Conservation (phyloP, 1,284 basidiomycete genomes). For the Grifola frondosa region DNA sequence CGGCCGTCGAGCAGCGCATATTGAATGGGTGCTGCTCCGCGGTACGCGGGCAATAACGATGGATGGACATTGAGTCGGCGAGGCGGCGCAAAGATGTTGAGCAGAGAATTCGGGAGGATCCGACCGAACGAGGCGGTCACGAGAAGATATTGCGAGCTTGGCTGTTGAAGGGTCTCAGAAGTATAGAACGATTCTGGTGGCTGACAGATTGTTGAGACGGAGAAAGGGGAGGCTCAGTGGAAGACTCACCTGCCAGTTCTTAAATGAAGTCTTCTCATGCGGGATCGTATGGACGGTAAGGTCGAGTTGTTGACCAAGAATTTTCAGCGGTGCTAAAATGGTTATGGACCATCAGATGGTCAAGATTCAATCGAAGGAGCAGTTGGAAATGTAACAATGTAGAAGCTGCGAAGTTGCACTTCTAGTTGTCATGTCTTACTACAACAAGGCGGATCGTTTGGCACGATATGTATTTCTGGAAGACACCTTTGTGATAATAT, state of each 20-base stretch:
- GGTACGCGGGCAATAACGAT: slow-evolving; percentile 83
- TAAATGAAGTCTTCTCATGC: slow-evolving; percentile 52
- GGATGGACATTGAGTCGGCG: slow-evolving; percentile 91
- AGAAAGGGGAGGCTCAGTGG: background rate
- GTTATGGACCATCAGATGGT: background rate
- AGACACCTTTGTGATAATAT: background rate
- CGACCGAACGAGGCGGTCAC: slow-evolving; percentile 93
- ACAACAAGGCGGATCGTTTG: background rate
- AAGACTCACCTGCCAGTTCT: slow-evolving; percentile 53
- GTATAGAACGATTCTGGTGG: slow-evolving; percentile 48
- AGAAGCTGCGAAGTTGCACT: background rate
- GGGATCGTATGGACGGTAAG: slow-evolving; percentile 62
- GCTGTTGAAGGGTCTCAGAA: slow-evolving; percentile 14
- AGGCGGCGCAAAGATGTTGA: slow-evolving; percentile 61
- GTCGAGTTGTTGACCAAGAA: slow-evolving; percentile 45
- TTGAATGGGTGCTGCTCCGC: slow-evolving; percentile 93
- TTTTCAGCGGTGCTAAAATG: slow-evolving; percentile 56
- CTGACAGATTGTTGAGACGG: slow-evolving; percentile 29
- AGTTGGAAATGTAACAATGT: slow-evolving; percentile 1
- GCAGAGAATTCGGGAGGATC: slow-evolving; percentile 69
- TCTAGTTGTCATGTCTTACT: background rate
- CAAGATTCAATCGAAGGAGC: background rate
- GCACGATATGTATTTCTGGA: background rate
- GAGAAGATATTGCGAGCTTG: slow-evolving; percentile 58
- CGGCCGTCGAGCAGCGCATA: slow-evolving; percentile 72